Percentiles rank a stretch among this genome's conserved stretches.
phyloP scores from a whole-genome alignment of 768 basidiomycete species.

The Pleurotus salmoneostramineus region DNA sequence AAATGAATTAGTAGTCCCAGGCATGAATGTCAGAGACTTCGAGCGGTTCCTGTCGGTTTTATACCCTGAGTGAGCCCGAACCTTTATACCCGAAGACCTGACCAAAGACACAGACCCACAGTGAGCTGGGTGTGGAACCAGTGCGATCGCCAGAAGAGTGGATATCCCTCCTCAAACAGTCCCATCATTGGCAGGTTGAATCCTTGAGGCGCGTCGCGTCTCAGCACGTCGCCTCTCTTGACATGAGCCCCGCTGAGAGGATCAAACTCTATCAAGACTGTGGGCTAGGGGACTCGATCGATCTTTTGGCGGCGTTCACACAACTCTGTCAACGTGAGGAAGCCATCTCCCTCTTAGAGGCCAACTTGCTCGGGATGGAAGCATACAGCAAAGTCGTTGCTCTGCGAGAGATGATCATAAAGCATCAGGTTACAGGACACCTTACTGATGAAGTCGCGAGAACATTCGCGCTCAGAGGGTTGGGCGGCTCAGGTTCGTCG shows the following conservation, averaged over 20 bases:
- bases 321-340: neutral
- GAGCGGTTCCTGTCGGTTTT: neutral
- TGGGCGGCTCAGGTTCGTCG: neutral
- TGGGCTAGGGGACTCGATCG: neutral
- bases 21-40: neutral
- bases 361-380: neutral
- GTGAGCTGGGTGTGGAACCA: neutral
- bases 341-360: neutral
- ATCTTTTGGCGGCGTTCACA: neutral
- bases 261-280: neutral
- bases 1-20: neutral
- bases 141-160: neutral
- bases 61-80: neutral
- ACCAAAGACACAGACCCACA: neutral
- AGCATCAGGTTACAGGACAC: neutral
- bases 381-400: neutral
- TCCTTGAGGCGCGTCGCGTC: neutral
- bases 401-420: neutral
- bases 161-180: conserved; percentile 1
- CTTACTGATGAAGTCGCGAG: neutral
- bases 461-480: neutral
- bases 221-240: neutral
- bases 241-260: neutral
- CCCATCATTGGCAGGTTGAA: neutral
- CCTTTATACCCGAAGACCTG: neutral